These are phyloP conservation scores for Trametes cingulata DNA, from an alignment of 768 basidiomycete genomes.

Conservation along the genomic window DNA sequence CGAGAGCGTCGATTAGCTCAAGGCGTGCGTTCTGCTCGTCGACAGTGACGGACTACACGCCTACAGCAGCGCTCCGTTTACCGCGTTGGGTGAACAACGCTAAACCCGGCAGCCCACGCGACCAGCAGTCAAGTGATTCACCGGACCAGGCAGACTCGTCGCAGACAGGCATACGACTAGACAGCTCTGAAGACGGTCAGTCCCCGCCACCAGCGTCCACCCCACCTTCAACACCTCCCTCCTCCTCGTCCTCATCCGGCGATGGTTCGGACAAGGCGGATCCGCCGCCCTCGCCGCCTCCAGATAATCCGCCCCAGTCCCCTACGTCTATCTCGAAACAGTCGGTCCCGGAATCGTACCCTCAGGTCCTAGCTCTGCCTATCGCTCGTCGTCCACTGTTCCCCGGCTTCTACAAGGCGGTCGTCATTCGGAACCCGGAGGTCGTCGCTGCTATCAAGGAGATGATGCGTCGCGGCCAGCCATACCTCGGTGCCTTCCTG, in stretches of 20 bases:
- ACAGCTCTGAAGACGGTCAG: conserved; percentile 29
- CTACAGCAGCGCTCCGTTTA: conserved; percentile 25
- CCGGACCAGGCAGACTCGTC: conserved; percentile 12
- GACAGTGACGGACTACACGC: conserved; percentile 28
- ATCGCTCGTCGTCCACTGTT: conserved; percentile 95
- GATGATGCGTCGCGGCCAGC: conserved; percentile 95
- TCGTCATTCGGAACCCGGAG: conserved; percentile 86
- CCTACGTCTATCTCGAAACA: conserved; percentile 75
- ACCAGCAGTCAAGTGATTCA: conserved; percentile 14
- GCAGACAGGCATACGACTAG: conserved; percentile 21
- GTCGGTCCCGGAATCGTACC: conserved; percentile 87
- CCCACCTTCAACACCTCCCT: conserved; percentile 36
- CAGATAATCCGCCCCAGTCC: conserved; percentile 38
- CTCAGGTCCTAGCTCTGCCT: conserved; percentile 91
- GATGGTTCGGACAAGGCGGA: conserved; percentile 40
- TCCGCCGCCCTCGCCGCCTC: conserved; percentile 41
- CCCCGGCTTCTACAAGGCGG: conserved; percentile 98
- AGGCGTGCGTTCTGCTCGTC: conserved; percentile 31
- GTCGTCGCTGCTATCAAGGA: conserved; percentile 95
- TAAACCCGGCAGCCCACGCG: conserved; percentile 15
- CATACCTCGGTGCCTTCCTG: conserved; percentile 95
- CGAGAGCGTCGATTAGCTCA: conserved; percentile 5
- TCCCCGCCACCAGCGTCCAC: conserved; percentile 33
- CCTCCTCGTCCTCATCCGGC: conserved; percentile 46
- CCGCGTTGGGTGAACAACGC: conserved; percentile 38